These are phyloP conservation scores for Pleurostoma richardsiae DNA, from an alignment of 2,329 filamentous ascomycete species.

Conservation along the genomic window DNA sequence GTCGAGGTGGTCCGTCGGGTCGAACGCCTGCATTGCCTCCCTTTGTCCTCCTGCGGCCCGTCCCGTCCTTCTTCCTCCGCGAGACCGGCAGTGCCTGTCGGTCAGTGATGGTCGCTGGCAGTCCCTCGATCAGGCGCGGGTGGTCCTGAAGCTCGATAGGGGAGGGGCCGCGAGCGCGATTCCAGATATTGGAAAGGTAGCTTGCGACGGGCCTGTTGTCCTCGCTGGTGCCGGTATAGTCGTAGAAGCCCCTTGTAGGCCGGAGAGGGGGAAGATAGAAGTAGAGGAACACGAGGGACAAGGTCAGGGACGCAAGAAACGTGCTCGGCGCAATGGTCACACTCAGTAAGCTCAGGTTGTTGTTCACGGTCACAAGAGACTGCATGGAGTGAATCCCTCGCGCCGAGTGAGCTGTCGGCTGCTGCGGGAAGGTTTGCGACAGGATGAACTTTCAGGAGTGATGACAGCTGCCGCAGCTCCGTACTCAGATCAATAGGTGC, in stretches of 20 bases:
- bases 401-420: neutral
- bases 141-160: conserved; percentile 12
- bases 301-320: conserved; percentile 45
- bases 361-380: conserved; percentile 56
- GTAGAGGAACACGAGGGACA: conserved; percentile 46
- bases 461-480: too few species aligned
- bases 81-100: too few species aligned
- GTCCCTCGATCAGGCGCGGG: conserved; percentile 10
- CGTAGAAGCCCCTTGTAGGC: conserved; percentile 4
- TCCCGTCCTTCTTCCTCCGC: conserved; percentile 2
- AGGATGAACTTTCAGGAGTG: too few species aligned
- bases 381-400: conserved; percentile 37
- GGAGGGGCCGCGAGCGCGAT: conserved; percentile 5
- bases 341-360: conserved; percentile 56
- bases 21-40: conserved; percentile 13
- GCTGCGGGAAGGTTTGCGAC: too few species aligned
- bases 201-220: neutral
- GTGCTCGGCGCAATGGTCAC: conserved; percentile 54
- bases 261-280: conserved; percentile 35
- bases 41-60: conserved; percentile 10
- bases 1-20: conserved; percentile 34
- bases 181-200: neutral
- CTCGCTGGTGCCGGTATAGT: neutral
- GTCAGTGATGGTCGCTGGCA: conserved; percentile 7
- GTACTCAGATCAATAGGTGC: too few species aligned